Conservation (phyloP, 768 basidiomycete species). For the Rhodotorula graminis region DNA sequence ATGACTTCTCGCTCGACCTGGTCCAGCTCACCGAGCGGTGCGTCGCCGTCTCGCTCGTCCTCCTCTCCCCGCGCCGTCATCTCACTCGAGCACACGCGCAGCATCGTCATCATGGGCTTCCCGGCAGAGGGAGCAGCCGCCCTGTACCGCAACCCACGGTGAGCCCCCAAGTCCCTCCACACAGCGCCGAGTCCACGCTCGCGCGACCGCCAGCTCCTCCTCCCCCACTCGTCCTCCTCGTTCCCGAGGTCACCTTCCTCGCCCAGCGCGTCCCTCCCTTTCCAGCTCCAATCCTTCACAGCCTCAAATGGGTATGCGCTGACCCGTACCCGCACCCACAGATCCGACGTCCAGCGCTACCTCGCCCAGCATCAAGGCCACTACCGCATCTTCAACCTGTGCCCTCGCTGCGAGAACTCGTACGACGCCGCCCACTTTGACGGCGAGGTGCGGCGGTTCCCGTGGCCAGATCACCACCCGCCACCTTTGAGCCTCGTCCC, state of each 20-base stretch:
- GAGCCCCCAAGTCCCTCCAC: background rate
- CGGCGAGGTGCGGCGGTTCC: slow-evolving; percentile 54
- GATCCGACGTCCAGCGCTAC: slow-evolving; percentile 70
- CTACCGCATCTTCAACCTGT: slow-evolving; percentile 83
- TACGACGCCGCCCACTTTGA: slow-evolving; percentile 57
- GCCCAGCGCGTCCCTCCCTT: too few relatives aligned
- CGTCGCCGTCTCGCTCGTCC: background rate
- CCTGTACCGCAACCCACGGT: slow-evolving; percentile 64
- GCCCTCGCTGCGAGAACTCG: slow-evolving; percentile 58
- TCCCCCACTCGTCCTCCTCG: background rate
- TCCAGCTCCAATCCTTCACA: too few relatives aligned
- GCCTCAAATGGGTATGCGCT: too few relatives aligned
- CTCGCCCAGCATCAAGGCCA: slow-evolving; percentile 69
- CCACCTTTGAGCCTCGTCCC: slow-evolving; percentile 72
- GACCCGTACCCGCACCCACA: too few relatives aligned
- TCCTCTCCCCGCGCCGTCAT: background rate
- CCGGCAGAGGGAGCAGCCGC: slow-evolving; percentile 74
- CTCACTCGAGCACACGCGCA: too few relatives aligned
- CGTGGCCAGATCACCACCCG: slow-evolving; percentile 88
- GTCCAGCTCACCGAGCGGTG: slow-evolving; percentile 63
- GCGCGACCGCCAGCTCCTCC: too few relatives aligned
- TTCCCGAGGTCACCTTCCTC: too few relatives aligned
- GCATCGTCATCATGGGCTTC: slow-evolving; percentile 56
- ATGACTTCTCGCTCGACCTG: slow-evolving; percentile 60
- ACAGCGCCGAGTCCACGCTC: too few relatives aligned